Percentiles rank a stretch among this genome's conserved stretches.
These are phyloP conservation scores for Sporothrix luriei DNA, from an alignment of 2,329 filamentous ascomycete genomes.

Conservation along the genomic window DNA sequence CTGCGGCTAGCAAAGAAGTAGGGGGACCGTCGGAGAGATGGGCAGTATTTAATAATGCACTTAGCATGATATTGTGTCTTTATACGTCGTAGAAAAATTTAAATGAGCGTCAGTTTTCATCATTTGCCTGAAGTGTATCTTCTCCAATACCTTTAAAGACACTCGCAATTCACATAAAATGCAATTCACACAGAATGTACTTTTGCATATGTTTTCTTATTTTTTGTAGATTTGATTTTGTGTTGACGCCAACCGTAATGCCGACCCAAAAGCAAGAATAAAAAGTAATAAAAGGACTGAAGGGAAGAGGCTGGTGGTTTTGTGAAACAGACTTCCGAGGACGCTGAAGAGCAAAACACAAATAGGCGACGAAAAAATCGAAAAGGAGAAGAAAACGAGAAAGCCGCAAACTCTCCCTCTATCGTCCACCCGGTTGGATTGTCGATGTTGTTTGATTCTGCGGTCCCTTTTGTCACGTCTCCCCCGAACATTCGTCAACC, in stretches of 20 bases:
- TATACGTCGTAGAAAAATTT: no score
- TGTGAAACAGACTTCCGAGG: background rate
- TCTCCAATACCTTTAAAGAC: background rate
- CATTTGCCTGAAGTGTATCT: no score
- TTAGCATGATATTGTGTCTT: background rate
- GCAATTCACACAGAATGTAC: background rate
- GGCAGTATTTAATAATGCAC: background rate
- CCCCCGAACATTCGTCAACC: background rate
- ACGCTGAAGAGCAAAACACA: conserved; percentile 1
- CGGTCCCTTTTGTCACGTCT: background rate
- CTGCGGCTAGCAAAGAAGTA: conserved; percentile 36
- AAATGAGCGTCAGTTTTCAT: background rate
- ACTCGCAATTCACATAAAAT: background rate
- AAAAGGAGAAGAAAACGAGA: conserved; percentile 9
- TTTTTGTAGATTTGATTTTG: conserved; percentile 32
- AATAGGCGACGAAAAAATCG: background rate
- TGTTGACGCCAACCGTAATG: conserved; percentile 36
- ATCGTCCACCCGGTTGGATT: conserved; percentile 14
- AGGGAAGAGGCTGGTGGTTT: background rate
- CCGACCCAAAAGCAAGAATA: conserved; percentile 36
- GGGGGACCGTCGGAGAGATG: background rate
- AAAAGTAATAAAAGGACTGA: conserved; percentile 21
- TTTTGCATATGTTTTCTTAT: conserved; percentile 18
- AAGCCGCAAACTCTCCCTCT: background rate
- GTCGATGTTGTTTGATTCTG: conserved; percentile 20